Evolutionary conservation across 1,284 basidiomycete species (phyloP).

Genomic region (Trichosporon sp.): DNA sequence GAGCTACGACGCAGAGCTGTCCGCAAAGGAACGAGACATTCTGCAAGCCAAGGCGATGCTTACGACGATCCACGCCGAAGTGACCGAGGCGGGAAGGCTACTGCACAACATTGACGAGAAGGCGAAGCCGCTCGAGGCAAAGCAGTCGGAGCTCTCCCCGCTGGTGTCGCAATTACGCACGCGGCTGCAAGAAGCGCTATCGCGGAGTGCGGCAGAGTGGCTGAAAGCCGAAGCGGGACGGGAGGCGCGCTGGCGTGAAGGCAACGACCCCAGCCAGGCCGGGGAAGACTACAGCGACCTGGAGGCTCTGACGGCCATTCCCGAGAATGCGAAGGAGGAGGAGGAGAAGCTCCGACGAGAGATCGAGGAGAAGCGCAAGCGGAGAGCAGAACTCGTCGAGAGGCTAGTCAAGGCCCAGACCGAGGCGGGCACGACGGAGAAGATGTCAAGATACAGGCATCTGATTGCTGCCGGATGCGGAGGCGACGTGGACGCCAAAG

Average conservation of each 20-base stretch:
- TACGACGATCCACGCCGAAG: conserved; percentile 83
- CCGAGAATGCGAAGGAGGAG: conserved; percentile 47
- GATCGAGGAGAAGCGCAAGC: conserved; percentile 59
- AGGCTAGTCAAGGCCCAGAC: conserved; percentile 72
- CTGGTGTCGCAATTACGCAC: conserved; percentile 63
- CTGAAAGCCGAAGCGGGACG: conserved; percentile 73
- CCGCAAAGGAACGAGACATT: conserved; percentile 85
- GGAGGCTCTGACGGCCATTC: conserved; percentile 42
- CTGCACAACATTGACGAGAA: conserved; percentile 63
- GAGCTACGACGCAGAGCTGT: conserved; percentile 89
- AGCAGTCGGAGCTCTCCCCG: conserved; percentile 57
- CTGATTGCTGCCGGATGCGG: conserved; percentile 82
- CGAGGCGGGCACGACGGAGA: conserved; percentile 73
- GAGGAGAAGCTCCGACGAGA: conserved; percentile 63
- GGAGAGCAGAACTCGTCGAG: conserved; percentile 65
- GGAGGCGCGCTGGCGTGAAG: conserved; percentile 53
- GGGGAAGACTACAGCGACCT: conserved; percentile 43
- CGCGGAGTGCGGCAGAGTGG: conserved; percentile 88
- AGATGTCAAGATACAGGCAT: conserved; percentile 78
- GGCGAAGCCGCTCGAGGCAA: conserved; percentile 62
- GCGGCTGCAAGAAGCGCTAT: conserved; percentile 73
- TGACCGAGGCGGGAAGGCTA: conserved; percentile 75
- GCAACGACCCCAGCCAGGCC: conserved; percentile 22
- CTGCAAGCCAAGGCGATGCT: conserved; percentile 84
- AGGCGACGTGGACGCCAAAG: conserved; percentile 66